Percentiles rank a stretch among this genome's conserved stretches.
Conservation (phyloP, 305 asterid species). For the Solanum aculeatissimum region DNA sequence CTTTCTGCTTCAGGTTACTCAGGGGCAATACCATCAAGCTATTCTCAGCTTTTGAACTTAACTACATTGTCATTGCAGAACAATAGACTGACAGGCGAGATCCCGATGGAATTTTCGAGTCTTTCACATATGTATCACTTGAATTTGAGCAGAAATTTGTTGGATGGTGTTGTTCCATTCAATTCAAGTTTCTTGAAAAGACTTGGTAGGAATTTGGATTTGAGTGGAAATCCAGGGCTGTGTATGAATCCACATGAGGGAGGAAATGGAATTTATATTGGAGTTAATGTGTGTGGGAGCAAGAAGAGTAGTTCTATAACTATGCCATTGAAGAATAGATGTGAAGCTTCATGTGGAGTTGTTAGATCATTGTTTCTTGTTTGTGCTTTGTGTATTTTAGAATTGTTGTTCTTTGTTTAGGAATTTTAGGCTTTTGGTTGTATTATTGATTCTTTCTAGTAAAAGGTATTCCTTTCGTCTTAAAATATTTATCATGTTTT, state of each 20-base stretch:
- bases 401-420: slow-evolving; percentile 6
- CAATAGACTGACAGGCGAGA: slow-evolving; percentile 44
- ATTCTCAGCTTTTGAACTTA: slow-evolving; percentile 40
- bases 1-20: slow-evolving; percentile 65
- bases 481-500: background rate
- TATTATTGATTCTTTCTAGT: background rate
- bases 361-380: slow-evolving; percentile 10
- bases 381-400: slow-evolving; percentile 4
- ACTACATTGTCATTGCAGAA: slow-evolving; percentile 65
- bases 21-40: slow-evolving; percentile 49
- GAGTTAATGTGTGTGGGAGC: slow-evolving; percentile 46
- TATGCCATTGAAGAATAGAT: slow-evolving; percentile 28
- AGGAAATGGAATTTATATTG: slow-evolving; percentile 17
- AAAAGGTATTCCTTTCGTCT: background rate
- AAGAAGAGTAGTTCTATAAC: slow-evolving; percentile 23
- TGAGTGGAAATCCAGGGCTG: slow-evolving; percentile 63
- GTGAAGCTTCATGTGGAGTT: slow-evolving; percentile 22
- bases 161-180: slow-evolving; percentile 58
- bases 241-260: slow-evolving; percentile 37
- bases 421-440: background rate
- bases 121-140: slow-evolving; percentile 56
- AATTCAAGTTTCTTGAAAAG: slow-evolving; percentile 53
- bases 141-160: slow-evolving; percentile 67
- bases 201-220: slow-evolving; percentile 74
- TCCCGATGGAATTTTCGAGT: slow-evolving; percentile 43